Percentiles rank a stretch among this genome's conserved stretches.
Conservation (phyloP, 1,139 yeast genomes). For the Geotrichum candidum region DNA sequence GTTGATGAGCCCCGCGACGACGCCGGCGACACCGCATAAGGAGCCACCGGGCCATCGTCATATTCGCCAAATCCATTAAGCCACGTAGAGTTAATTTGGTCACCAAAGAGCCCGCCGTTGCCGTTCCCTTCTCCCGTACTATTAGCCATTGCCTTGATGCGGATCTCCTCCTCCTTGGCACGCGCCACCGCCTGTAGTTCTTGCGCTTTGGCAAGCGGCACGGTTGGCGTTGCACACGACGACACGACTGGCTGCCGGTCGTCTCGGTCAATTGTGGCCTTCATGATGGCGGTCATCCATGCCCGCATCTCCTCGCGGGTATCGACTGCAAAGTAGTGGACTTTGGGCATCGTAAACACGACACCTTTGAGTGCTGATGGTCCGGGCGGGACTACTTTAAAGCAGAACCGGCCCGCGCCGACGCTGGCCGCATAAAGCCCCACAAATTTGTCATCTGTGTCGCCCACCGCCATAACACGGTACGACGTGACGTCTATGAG, state of each 20-base stretch:
- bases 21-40: constrained; percentile 24
- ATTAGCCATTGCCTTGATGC: constrained; percentile 28
- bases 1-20: constrained; percentile 24
- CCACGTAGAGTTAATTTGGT: constrained; percentile 7
- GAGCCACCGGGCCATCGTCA: constrained; percentile 7
- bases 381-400: constrained; percentile 94
- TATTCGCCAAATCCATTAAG: constrained; percentile 12
- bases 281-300: constrained; percentile 93
- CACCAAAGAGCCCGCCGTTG: constrained; percentile 18
- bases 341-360: constrained; percentile 92
- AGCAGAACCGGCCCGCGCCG: constrained; percentile 90
- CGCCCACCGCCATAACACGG: constrained; percentile 73
- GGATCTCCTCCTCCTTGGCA: constrained; percentile 28
- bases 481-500: constrained; percentile 93
- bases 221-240: constrained; percentile 91
- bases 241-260: constrained; percentile 93
- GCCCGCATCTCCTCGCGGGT: constrained; percentile 83
- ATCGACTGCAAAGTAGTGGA: constrained; percentile 94
- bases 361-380: constrained; percentile 94
- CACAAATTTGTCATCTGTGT: constrained; percentile 62
- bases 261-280: constrained; percentile 93
- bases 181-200: constrained; percentile 36
- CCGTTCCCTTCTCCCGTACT: not conserved
- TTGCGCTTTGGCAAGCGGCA: constrained; percentile 79
- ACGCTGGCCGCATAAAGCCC: constrained; percentile 88